Evolutionary conservation across 768 basidiomycete species (phyloP).

Genomic region (Leccinum arenicola): DNA sequence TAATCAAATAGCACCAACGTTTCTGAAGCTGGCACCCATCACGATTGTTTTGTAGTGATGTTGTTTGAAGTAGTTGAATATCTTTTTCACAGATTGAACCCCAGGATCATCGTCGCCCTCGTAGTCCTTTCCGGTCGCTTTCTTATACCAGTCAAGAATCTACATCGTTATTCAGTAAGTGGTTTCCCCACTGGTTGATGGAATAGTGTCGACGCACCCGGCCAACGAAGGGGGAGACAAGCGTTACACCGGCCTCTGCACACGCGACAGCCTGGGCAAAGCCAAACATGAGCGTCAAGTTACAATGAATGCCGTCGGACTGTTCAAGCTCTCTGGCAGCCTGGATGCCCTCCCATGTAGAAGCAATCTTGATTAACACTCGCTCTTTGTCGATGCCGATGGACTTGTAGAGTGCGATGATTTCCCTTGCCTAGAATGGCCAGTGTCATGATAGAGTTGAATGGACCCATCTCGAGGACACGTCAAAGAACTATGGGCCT

Average conservation of each 20-base stretch:
- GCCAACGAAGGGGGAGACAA: conserved; percentile 97
- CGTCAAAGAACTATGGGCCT: neutral
- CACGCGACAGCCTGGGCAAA: conserved; percentile 97
- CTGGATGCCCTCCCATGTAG: conserved; percentile 98
- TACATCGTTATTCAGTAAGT: conserved; percentile 27
- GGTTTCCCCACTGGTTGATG: conserved; percentile 31
- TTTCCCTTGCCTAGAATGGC: conserved; percentile 55
- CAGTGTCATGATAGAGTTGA: neutral
- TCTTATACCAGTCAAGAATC: conserved; percentile 99
- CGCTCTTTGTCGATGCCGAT: conserved; percentile 88
- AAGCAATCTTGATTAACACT: conserved; percentile 96
- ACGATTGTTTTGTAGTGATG: conserved; percentile 96
- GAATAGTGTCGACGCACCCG: conserved; percentile 53
- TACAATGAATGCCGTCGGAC: conserved; percentile 92
- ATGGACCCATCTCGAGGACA: neutral
- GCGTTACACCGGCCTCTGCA: conserved; percentile 93
- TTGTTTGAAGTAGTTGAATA: conserved; percentile 99
- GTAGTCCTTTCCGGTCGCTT: conserved; percentile 77
- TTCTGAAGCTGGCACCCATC: conserved; percentile 99
- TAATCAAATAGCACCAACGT: conserved; percentile 50
- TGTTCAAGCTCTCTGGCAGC: conserved; percentile 91
- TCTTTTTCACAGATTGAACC: conserved; percentile 90
- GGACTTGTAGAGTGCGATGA: conserved; percentile 90
- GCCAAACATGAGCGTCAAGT: conserved; percentile 95
- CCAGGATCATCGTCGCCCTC: conserved; percentile 91